phyloP scores from a whole-genome alignment of 495 filamentous ascomycete genomes.

The Tetracladium setigerum region DNA sequence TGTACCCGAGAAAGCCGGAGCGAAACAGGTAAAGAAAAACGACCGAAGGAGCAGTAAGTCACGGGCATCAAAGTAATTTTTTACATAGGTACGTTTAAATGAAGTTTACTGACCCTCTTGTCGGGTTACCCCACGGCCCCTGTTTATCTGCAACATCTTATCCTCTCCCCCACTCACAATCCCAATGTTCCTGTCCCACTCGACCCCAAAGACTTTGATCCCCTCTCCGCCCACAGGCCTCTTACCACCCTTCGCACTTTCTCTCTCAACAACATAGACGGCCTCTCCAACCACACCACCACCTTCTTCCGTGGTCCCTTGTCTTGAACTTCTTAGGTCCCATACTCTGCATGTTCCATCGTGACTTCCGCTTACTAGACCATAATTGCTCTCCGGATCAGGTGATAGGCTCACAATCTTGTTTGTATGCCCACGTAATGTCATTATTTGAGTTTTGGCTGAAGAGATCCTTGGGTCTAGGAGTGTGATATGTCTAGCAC shows the following conservation, averaged over 20 bases:
- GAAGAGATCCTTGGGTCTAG: slow-evolving; percentile 79
- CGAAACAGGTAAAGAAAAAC: too few species aligned
- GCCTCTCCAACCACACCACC: slow-evolving; percentile 64
- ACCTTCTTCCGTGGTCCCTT: slow-evolving; percentile 50
- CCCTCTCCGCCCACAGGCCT: slow-evolving; percentile 61
- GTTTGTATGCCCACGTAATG: slow-evolving; percentile 83
- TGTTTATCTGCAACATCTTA: slow-evolving; percentile 85
- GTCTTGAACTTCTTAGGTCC: slow-evolving; percentile 74
- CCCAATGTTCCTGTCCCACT: slow-evolving; percentile 75
- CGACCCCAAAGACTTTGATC: slow-evolving; percentile 83
- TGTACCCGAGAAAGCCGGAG: too few species aligned
- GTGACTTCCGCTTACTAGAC: slow-evolving; percentile 73
- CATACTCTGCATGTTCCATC: slow-evolving; percentile 89
- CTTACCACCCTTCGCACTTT: slow-evolving; percentile 49
- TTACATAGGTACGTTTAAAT: too few species aligned
- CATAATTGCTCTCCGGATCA: slow-evolving; percentile 67
- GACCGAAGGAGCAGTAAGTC: too few species aligned
- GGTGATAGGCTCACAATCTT: slow-evolving; percentile 63
- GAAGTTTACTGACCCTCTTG: not conserved
- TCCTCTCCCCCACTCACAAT: slow-evolving; percentile 93
- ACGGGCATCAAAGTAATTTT: too few species aligned
- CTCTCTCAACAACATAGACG: slow-evolving; percentile 72
- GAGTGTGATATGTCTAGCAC: slow-evolving; percentile 79
- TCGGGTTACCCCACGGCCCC: slow-evolving; percentile 32
- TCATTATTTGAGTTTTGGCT: slow-evolving; percentile 69